Evolutionary conservation across 495 filamentous ascomycete genomes (phyloP), one percentile per base, ranked within the genome.

Genomic region (Penicillium lividum): DNA sequence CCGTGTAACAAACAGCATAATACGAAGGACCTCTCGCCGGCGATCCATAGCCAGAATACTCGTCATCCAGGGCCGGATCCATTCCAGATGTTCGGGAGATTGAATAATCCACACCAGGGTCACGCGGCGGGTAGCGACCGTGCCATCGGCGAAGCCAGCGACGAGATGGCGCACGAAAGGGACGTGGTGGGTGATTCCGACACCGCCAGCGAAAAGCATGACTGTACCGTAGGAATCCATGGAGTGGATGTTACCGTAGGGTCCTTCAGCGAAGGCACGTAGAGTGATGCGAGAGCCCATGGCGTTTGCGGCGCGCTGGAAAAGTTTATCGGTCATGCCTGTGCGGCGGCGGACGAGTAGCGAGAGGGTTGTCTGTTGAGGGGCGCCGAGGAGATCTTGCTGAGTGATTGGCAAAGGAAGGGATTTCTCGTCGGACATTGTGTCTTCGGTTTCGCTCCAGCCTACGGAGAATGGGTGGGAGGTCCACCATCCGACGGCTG

Each of bases 51-150:
- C 80, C 56, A 97, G 77, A 53, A 98, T 88, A 60, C 81, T 80
- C 57, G 92, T 92, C 89, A 98, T 96, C 90, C 90, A 98, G 13
- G 90, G 89, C 7, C 89, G 82, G 62, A 92, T 90, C 94, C 94
- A 98, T 72, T 96, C 91, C 10, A 97, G 79, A 58, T 93, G 84
- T 55, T 95, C 91, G 11, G 86, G 86, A 42, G 92, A 89, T 57
- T 92, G 90, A 57, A 97, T 87, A 64, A 95, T 86, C 94, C 94
- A 98, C 57, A 96, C 84, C 30, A 98, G 85, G 2, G 85, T 86
- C 40, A 97, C 74, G 36, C 85, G 85, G 51, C 92, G 88, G 5
- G 90, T 90, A 3, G 93, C 93, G 36, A 89, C 84, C 15, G 84
- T 92, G 51, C 87, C 84, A 6, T 88, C 80, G 56, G 84, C 83